A percentile compares a stretch with the other conserved stretches of the same genome.
Conservation (phyloP, 257 asterid genomes). For the Scutellaria barbata region DNA sequence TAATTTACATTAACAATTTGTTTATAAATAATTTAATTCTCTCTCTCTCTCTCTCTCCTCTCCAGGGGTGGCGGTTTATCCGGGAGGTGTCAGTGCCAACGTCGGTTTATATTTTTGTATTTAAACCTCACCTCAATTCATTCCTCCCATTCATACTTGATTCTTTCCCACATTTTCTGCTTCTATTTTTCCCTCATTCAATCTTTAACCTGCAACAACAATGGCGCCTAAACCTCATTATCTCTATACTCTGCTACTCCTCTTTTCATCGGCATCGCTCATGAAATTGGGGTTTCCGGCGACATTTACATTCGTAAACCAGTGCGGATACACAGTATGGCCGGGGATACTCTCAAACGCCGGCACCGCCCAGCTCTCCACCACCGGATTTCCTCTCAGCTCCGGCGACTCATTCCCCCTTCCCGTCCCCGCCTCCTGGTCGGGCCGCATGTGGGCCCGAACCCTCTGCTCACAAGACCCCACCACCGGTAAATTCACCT, state of each 20-base stretch:
- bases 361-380: slow-evolving; percentile 55
- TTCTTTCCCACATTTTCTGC: slow-evolving; percentile 11
- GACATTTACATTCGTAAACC: slow-evolving; percentile 65
- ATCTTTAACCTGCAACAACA: not conserved
- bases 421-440: slow-evolving; percentile 61
- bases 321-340: slow-evolving; percentile 71
- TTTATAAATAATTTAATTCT: no score
- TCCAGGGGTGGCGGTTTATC: slow-evolving; percentile 15
- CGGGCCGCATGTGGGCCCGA: slow-evolving; percentile 82
- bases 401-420: slow-evolving; percentile 53
- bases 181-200: not conserved
- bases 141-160: not conserved
- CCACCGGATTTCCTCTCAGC: slow-evolving; percentile 62
- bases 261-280: not conserved
- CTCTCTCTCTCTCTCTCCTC: not conserved
- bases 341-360: slow-evolving; percentile 72
- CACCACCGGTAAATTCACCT: slow-evolving; percentile 55
- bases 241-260: not conserved
- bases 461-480: slow-evolving; percentile 54
- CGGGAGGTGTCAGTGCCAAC: not conserved
- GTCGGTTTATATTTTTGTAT: slow-evolving; percentile 27
- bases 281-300: slow-evolving; percentile 44
- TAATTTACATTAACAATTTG: no score
- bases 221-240: slow-evolving; percentile 19
- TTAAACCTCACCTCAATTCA: not conserved